These are phyloP conservation scores for Trichoderma afroharzianum DNA, from an alignment of 2,329 filamentous ascomycete species.

Conservation along the genomic window DNA sequence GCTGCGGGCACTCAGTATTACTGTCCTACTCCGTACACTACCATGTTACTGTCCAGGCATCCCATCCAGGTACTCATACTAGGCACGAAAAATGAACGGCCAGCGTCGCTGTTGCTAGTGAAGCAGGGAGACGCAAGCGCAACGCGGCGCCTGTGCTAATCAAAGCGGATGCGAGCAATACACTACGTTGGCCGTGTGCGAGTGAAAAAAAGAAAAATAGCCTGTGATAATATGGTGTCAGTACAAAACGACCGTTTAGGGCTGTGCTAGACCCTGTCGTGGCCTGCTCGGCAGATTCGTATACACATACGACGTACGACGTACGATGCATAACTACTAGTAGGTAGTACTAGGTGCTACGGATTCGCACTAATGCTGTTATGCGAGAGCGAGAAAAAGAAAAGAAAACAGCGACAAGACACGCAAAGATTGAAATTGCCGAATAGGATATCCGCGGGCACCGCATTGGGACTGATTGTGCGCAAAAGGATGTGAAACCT, in stretches of 20 bases:
- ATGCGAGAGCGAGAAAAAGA: neutral
- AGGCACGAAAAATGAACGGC: constrained; percentile 3
- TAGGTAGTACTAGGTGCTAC: neutral
- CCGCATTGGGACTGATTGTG: neutral
- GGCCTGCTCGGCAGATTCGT: neutral
- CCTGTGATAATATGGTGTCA: neutral
- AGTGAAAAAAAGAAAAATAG: neutral
- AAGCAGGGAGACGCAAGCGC: constrained; percentile 15
- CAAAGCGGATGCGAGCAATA: neutral
- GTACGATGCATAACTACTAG: neutral
- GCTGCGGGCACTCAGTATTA: constrained; percentile 1
- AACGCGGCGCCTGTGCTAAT: constrained; percentile 4
- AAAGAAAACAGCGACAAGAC: neutral
- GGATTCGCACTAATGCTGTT: neutral
- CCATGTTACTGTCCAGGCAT: neutral
- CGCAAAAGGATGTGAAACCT: constrained; percentile 13
- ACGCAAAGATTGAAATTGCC: neutral
- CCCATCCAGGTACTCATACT: neutral
- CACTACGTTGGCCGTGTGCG: neutral
- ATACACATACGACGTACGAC: neutral
- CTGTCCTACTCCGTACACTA: neutral
- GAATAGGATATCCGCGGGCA: neutral
- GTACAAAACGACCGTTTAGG: neutral
- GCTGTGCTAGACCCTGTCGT: constrained; percentile 6
- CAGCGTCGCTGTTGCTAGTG: neutral